These are phyloP conservation scores for Solanum hybrid DNA, from an alignment of 305 asterid species.

Conservation along the genomic window DNA sequence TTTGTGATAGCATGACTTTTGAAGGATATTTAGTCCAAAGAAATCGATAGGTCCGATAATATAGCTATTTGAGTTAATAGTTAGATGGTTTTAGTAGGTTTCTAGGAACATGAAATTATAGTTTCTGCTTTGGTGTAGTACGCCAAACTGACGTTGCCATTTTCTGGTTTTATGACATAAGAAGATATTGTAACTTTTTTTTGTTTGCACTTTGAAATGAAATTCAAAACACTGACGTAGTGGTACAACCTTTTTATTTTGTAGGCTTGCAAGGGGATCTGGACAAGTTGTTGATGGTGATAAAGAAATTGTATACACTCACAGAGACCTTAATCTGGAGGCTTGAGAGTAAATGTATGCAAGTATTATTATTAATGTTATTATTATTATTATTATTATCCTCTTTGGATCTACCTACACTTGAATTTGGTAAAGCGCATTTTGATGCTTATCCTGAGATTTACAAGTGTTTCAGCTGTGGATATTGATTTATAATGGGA, in stretches of 20 bases:
- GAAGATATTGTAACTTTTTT: not conserved
- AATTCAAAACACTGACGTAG: not conserved
- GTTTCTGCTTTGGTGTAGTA: not conserved
- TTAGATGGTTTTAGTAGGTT: not conserved
- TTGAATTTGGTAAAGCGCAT: not conserved
- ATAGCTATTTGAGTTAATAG: not conserved
- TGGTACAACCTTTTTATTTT: conserved; percentile 4
- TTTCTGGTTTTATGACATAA: not conserved
- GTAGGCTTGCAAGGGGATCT: conserved; percentile 87
- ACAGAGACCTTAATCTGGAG: conserved; percentile 49
- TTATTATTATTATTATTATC: not conserved
- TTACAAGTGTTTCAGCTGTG: not conserved
- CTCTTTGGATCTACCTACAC: conserved; percentile 1
- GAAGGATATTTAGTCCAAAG: not conserved
- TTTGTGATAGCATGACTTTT: not conserved
- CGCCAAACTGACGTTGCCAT: not conserved
- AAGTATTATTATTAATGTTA: not conserved
- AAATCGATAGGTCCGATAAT: not conserved
- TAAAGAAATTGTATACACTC: conserved; percentile 64
- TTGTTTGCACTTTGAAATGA: not conserved
- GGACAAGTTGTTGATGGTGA: conserved; percentile 95
- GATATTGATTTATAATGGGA: not conserved
- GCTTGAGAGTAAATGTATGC: not conserved
- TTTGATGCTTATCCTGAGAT: not conserved
- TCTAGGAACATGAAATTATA: not conserved